phyloP scores from a whole-genome alignment of 2,329 filamentous ascomycete genomes.

The Fusarium pseudocircinatum region DNA sequence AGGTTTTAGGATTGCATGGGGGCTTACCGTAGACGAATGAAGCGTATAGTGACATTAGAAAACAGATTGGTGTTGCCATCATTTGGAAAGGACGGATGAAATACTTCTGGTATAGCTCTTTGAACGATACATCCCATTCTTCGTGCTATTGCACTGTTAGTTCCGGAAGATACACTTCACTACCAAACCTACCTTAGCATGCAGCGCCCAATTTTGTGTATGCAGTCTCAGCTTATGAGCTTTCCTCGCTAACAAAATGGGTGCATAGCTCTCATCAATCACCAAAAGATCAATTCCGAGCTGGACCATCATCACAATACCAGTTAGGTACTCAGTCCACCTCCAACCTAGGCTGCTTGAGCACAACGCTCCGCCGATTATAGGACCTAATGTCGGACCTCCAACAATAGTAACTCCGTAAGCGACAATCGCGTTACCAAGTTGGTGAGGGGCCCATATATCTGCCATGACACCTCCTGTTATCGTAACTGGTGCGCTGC shows the following conservation, averaged over 20 bases:
- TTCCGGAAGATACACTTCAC: fast-evolving
- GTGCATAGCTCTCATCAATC: background rate
- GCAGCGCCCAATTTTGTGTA: background rate
- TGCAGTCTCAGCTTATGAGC: background rate
- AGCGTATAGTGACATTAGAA: background rate
- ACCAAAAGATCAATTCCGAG: background rate
- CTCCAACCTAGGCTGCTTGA: background rate
- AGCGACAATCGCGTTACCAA: background rate
- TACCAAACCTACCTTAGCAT: background rate
- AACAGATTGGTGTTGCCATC: background rate
- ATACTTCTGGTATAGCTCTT: background rate
- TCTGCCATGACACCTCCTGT: background rate
- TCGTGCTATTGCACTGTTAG: background rate
- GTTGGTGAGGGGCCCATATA: background rate
- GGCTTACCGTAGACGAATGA: background rate
- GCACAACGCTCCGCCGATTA: background rate
- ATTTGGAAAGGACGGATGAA: background rate
- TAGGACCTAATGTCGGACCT: background rate
- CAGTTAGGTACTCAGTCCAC: background rate
- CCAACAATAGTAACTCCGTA: background rate
- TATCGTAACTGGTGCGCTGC: background rate
- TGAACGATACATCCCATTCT: background rate
- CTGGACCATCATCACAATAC: background rate
- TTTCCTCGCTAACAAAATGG: background rate
- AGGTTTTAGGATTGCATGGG: fast-evolving